phyloP scores from a whole-genome alignment of 345 rosid genomes.

The Trapa incisa region DNA sequence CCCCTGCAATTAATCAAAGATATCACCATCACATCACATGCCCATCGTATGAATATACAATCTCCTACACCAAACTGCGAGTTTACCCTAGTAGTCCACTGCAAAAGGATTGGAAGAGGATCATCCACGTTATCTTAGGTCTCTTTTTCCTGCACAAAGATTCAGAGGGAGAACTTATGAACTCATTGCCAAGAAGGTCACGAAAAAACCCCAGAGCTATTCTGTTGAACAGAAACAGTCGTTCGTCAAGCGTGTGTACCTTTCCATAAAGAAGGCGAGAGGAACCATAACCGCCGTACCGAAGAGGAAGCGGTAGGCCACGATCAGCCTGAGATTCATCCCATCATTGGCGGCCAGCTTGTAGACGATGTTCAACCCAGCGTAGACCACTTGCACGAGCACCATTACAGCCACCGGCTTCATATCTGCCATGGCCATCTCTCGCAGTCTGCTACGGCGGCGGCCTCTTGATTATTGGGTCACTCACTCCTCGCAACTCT shows the following conservation, averaged over 20 bases:
- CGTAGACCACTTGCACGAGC: constrained; percentile 7
- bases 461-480: too few relatives aligned
- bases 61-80: not conserved
- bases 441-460: not conserved
- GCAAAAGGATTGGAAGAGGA: constrained; percentile 32
- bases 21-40: too few relatives aligned
- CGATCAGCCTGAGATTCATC: constrained; percentile 5
- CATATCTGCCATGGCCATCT: constrained; percentile 3
- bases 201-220: not conserved
- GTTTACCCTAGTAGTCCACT: constrained; percentile 42
- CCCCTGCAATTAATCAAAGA: constrained; percentile 14
- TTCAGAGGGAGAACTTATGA: not conserved
- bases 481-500: not conserved
- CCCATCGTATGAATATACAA: too few relatives aligned
- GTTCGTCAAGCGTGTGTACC: not conserved
- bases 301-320: constrained; percentile 14
- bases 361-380: constrained; percentile 6
- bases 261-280: constrained; percentile 11
- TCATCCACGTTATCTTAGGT: constrained; percentile 39
- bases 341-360: constrained; percentile 6
- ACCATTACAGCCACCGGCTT: constrained; percentile 10
- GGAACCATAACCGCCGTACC: constrained; percentile 9
- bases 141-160: constrained; percentile 24
- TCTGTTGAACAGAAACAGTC: not conserved
- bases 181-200: not conserved